phyloP scores from a whole-genome alignment of 2,329 filamentous ascomycete species.

The Calonectria leucothoes region DNA sequence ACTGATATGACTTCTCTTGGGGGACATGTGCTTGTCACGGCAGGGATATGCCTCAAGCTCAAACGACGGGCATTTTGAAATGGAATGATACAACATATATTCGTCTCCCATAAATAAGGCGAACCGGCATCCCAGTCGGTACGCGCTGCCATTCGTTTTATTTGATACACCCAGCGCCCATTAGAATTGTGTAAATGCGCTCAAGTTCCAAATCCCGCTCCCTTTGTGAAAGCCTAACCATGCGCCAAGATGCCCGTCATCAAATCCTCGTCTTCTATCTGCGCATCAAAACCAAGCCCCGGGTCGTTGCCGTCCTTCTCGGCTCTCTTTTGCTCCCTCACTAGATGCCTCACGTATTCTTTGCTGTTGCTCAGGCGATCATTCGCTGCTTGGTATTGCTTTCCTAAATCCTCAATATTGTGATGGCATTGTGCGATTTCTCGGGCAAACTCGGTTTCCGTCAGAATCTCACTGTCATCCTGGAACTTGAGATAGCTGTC shows the following conservation, averaged over 20 bases:
- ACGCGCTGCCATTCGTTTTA: not conserved
- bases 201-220: not conserved
- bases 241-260: conserved; percentile 60
- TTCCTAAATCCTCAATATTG: conserved; percentile 58
- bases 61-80: not conserved
- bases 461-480: conserved; percentile 53
- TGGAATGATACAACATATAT: conserved; percentile 9
- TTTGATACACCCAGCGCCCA: not conserved
- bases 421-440: conserved; percentile 56
- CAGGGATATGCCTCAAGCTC: not conserved
- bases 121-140: not conserved
- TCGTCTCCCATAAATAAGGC: conserved; percentile 21
- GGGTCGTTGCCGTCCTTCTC: conserved; percentile 56
- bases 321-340: conserved; percentile 58
- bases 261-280: conserved; percentile 70
- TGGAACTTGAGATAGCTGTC: conserved; percentile 65
- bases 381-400: conserved; percentile 63
- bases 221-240: conserved; percentile 13
- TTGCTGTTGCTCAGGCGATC: conserved; percentile 66
- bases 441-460: conserved; percentile 63
- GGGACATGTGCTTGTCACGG: not conserved
- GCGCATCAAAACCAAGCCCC: conserved; percentile 56
- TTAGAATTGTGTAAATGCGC: conserved; percentile 1
- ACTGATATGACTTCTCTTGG: not conserved
- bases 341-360: conserved; percentile 64